Base-by-base conservation (phyloP, 352 stramenopile species). In the Pilasporangium apinafurcum region DNA sequence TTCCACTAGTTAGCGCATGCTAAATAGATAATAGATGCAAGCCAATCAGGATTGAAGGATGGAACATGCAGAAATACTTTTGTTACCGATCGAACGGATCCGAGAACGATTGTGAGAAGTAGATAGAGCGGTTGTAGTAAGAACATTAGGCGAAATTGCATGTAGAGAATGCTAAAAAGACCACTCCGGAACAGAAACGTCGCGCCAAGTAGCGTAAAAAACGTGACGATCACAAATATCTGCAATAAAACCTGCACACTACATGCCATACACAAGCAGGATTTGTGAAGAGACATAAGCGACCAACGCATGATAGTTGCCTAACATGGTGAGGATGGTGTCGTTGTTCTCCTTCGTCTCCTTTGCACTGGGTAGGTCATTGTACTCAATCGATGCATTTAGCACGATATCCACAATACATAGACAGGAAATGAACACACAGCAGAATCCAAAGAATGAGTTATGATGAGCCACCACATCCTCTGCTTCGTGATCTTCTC, bases 131-230 rank as follows among this genome's bases (percentile, higher is more conserved):
- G 59, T 2, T 81, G 68, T 2, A 76, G 50, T 10, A 67, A 56
- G 14, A 88, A 32, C 25, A 77, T 52, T 1, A 47, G 21, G 0
- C 68, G 69, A 33, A 88, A 88, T 21, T 86, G 62, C 4, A 34
- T 42, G 48, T 70, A 83, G 13, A 88, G 48, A 26, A 88, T 49
- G 26, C 53, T 53, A 36, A 86, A 84, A 20, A 88, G 63, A 0
- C 76, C 72, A 30, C 71, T 88, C 20, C 68, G 72, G 52, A 88
- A 88, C 42, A 85, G 62, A 51, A 86, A 86, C 8, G 76, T 88
- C 10, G 58, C 61, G 2, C 69, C 70, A 12, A 88, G 50, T 34
- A 86, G 40, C 43, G 68, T 52, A 14, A 88, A 62, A 7, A 86
- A 60, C 28, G 81, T 74, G 30, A 86, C 53, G 3, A 78, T 41